Evolutionary conservation across 2,329 filamentous ascomycete species (phyloP).

Genomic region (Penicillium fuscoglaucum): DNA sequence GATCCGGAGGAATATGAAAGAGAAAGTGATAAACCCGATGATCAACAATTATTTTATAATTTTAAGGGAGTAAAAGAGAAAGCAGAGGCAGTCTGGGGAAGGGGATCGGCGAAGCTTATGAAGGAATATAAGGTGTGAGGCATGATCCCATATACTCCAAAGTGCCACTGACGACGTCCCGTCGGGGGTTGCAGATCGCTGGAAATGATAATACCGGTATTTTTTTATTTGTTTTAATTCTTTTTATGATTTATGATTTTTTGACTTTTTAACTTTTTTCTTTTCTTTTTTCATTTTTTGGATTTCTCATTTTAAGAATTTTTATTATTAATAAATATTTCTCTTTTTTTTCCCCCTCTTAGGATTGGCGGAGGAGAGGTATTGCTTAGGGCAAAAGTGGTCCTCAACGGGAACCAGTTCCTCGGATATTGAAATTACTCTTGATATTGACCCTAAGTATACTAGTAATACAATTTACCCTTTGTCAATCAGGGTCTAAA

Average conservation of each 20-base stretch:
- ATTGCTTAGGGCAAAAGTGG: slow-evolving; percentile 19
- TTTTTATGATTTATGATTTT: background rate
- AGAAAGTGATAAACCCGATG: slow-evolving; percentile 23
- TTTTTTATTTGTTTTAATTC: background rate
- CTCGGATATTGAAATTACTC: slow-evolving; percentile 30
- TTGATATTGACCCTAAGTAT: slow-evolving; percentile 14
- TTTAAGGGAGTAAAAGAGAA: slow-evolving; percentile 16
- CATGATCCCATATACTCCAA: slow-evolving; percentile 24
- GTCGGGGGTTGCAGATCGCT: slow-evolving; percentile 43
- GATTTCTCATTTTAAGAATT: slow-evolving; percentile 2
- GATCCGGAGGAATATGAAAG: slow-evolving; percentile 7
- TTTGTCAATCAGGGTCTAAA: slow-evolving; percentile 14
- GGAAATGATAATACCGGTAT: slow-evolving; percentile 20
- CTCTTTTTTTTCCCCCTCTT: background rate
- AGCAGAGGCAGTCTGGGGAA: slow-evolving; percentile 41
- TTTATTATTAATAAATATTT: background rate
- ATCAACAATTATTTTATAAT: slow-evolving; percentile 14
- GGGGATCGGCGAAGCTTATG: slow-evolving; percentile 49
- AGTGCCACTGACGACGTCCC: slow-evolving; percentile 46
- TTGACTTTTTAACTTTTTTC: background rate
- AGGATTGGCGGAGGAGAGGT: slow-evolving; percentile 1
- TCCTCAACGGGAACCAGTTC: slow-evolving; percentile 34
- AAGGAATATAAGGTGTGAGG: slow-evolving; percentile 37
- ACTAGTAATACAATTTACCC: slow-evolving; percentile 9
- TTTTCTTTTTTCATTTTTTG: slow-evolving; percentile 8